Evolutionary conservation across 305 asterid genomes (phyloP), one percentile per base, ranked within the genome.

Genomic region (Solanum hybrid): DNA sequence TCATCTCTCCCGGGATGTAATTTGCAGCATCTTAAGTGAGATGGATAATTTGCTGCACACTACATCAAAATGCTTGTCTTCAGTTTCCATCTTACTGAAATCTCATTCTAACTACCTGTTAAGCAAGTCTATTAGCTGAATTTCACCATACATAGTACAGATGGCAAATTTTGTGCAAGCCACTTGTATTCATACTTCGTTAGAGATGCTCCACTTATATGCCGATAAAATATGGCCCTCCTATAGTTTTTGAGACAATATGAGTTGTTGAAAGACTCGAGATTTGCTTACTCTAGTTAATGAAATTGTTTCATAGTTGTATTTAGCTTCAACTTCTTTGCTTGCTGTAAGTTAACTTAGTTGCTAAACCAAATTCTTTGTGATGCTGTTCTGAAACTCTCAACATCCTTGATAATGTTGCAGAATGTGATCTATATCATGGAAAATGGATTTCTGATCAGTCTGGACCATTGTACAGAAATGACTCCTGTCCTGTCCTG

Each of bases 381-480:
- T 26, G 51, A 4, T 60, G 36, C 40, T 45, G 73, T 34, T 88
- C 19, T 32, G 87, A 64, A 78, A 66, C 31, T 76, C 78, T 31
- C 87, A 14, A 91, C 69, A 32, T 45, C 34, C 78, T 32, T 37
- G 86, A 27, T 75, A 86, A 29, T 88, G 78, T 91, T 93, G 86
- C 95, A 97, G 99, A 94, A 82, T 97, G 99, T 87, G 94, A 96
- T 94, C 97, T 97, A 51, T 94, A 94, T 90, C 92, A 92, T 78
- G 99, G 99, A 72, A 95, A 93, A 92, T 97, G 99, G 99, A 91
- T 95, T 66, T 90, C 94, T 89, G 99, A 95, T 89, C 45, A 91
- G 72, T 38, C 92, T 7, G 98, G 98, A 89, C 96, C 99, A 29
- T 90, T 96, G 92, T 97, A 97, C 95, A 91, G 93, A 88, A 95